These are phyloP conservation scores for Zalaria obscura DNA, from an alignment of 2,329 filamentous ascomycete species.

Conservation along the genomic window DNA sequence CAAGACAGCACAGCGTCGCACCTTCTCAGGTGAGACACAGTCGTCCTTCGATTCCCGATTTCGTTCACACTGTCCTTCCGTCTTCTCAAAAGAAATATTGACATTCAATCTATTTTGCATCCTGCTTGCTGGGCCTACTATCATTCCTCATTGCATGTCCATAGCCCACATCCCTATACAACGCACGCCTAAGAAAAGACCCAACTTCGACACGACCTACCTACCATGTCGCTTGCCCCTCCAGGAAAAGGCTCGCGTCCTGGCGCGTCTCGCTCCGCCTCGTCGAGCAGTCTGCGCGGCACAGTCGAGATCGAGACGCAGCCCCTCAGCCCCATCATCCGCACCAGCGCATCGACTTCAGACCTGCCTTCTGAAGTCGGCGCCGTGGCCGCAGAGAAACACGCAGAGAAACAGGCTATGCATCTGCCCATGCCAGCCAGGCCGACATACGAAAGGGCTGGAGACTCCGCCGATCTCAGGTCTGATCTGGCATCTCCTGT, in stretches of 20 bases:
- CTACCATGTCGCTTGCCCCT: conserved; percentile 1
- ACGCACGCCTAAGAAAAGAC: neutral
- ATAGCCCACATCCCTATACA: conserved; percentile 1
- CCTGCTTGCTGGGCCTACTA: too few relatives aligned
- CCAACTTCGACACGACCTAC: neutral
- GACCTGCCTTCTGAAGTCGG: neutral
- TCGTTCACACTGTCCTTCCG: neutral
- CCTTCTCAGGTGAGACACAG: neutral
- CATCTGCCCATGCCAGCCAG: conserved; percentile 1
- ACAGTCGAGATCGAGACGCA: conserved; percentile 4
- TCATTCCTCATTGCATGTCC: conserved; percentile 1
- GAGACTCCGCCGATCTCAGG: conserved; percentile 5
- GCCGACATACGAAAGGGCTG: conserved; percentile 2
- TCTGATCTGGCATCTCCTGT: conserved; percentile 8
- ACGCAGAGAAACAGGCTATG: conserved; percentile 2
- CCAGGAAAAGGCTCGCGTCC: conserved; percentile 1
- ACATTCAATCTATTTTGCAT: too few relatives aligned
- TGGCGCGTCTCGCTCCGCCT: conserved; percentile 4
- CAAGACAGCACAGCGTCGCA: neutral
- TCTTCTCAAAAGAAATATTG: neutral
- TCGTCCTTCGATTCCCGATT: neutral
- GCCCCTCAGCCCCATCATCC: conserved; percentile 3
- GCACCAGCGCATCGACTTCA: conserved; percentile 3
- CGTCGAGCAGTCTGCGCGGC: conserved; percentile 2
- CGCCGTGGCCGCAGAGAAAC: conserved; percentile 1